Evolutionary conservation across 75 land plant species (phyloP).

Genomic region (Pinus albicaulis): DNA sequence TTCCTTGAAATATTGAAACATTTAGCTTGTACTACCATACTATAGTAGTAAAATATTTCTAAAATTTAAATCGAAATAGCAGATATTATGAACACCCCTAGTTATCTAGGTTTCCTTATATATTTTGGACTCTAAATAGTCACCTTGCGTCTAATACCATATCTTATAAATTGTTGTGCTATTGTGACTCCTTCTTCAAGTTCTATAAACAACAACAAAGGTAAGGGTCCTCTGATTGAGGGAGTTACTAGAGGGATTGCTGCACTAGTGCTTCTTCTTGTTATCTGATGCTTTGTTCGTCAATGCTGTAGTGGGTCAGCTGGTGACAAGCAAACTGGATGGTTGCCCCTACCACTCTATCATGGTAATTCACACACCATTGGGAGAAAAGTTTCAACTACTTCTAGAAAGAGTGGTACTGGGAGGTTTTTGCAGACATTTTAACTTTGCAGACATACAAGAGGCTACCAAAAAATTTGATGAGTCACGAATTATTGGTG

Average conservation of each 20-base stretch:
- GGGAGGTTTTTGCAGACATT: slow-evolving; percentile 37
- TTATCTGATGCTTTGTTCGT: too few relatives aligned
- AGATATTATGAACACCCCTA: too few relatives aligned
- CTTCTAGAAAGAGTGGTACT: slow-evolving; percentile 27
- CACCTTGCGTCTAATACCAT: too few relatives aligned
- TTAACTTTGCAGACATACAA: slow-evolving; percentile 35
- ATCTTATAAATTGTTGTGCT: too few relatives aligned
- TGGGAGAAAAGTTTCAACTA: slow-evolving; percentile 15
- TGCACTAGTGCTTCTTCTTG: not conserved
- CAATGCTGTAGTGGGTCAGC: slow-evolving; percentile 3
- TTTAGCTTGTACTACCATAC: too few relatives aligned
- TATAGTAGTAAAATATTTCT: too few relatives aligned
- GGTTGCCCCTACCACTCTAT: slow-evolving; percentile 33
- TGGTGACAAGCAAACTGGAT: slow-evolving; percentile 13
- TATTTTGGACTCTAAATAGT: too few relatives aligned
- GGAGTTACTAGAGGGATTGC: slow-evolving; percentile 26
- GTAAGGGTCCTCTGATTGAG: slow-evolving; percentile 35
- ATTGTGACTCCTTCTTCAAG: too few relatives aligned
- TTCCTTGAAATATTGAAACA: too few relatives aligned
- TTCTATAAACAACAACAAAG: too few relatives aligned
- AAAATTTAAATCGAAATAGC: too few relatives aligned
- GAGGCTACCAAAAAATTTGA: slow-evolving; percentile 45
- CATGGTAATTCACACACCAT: slow-evolving; percentile 10
- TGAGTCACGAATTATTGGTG: slow-evolving; percentile 36
- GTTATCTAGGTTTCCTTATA: too few relatives aligned